A percentile compares a stretch with the other conserved stretches of the same genome.
Conservation (phyloP, 208 protist genomes). For the Leishmania amazonensis region DNA sequence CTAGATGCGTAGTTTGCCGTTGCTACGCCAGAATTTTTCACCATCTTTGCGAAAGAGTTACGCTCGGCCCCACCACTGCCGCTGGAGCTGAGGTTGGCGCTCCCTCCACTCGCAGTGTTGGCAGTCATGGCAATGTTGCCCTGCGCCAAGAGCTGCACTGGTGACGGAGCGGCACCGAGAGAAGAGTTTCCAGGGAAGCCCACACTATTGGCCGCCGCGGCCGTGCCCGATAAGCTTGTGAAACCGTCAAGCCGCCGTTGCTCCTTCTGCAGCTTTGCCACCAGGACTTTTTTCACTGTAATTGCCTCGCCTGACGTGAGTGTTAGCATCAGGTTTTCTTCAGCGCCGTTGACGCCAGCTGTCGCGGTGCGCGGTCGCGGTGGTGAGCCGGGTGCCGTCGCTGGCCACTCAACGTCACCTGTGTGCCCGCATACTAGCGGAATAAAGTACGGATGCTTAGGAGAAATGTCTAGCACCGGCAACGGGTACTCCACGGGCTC, state of each 20-base stretch:
- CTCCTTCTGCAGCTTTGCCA: conserved; percentile 59
- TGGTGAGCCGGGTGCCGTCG: conserved; percentile 9
- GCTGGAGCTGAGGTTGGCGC: neutral
- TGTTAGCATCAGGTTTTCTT: neutral
- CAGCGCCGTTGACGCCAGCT: neutral
- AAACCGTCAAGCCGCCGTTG: conserved; percentile 2
- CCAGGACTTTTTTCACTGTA: conserved; percentile 34
- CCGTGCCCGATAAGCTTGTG: neutral
- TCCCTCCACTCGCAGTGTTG: neutral
- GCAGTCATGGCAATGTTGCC: conserved; percentile 11
- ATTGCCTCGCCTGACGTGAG: conserved; percentile 20
- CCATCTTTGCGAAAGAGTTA: conserved; percentile 5
- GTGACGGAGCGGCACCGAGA: neutral
- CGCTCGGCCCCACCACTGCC: neutral
- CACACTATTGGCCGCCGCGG: neutral
- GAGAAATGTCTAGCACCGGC: conserved; percentile 63
- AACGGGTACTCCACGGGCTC: conserved; percentile 26
- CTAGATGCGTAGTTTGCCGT: neutral
- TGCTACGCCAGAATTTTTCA: conserved; percentile 9
- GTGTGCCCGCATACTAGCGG: conserved; percentile 39
- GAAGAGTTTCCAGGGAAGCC: neutral
- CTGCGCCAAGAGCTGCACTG: conserved; percentile 14
- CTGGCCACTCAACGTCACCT: conserved; percentile 19
- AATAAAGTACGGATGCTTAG: conserved; percentile 66
- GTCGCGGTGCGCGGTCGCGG: conserved; percentile 1